Evolutionary conservation across 495 filamentous ascomycete species (phyloP).

Genomic region (Chaetomium tenue): DNA sequence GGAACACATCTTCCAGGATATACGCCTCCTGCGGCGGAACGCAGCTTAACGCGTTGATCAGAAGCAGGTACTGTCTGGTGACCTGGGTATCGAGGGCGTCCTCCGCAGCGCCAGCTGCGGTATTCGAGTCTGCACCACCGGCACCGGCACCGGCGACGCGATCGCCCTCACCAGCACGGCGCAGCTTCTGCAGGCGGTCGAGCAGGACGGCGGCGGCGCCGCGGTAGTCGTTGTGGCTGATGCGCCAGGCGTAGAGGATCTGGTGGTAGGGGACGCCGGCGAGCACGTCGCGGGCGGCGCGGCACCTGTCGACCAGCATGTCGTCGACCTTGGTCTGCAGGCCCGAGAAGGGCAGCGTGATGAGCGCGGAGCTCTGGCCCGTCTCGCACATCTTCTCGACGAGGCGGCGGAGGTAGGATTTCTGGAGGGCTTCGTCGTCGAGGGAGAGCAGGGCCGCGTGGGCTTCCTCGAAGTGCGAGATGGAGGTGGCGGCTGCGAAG

Average conservation of each 20-base stretch:
- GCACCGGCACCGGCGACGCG: constrained; percentile 47
- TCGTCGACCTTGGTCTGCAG: constrained; percentile 76
- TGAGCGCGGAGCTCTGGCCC: constrained; percentile 64
- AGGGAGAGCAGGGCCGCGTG: constrained; percentile 74
- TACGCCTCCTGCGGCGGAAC: constrained; percentile 79
- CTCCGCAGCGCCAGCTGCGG: constrained; percentile 43
- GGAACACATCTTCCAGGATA: constrained; percentile 51
- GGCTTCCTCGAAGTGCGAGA: constrained; percentile 74
- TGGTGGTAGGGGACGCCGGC: constrained; percentile 67
- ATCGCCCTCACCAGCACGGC: constrained; percentile 48
- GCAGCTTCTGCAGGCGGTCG: constrained; percentile 56
- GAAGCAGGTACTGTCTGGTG: constrained; percentile 68
- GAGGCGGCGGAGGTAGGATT: constrained; percentile 60
- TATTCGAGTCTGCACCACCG: constrained; percentile 39
- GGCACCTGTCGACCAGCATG: constrained; percentile 63
- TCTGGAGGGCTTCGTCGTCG: constrained; percentile 66
- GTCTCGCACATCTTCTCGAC: constrained; percentile 68
- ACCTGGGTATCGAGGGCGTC: constrained; percentile 57
- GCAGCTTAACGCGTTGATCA: constrained; percentile 85
- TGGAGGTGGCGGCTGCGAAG: constrained; percentile 76
- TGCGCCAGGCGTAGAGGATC: constrained; percentile 85
- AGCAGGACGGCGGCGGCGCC: constrained; percentile 79
- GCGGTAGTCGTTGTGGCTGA: constrained; percentile 78
- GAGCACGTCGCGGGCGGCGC: constrained; percentile 55
- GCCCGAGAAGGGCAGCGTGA: constrained; percentile 72